Evolutionary conservation across 805 yeast species (phyloP).

Genomic region (Peterozyma toletana): DNA sequence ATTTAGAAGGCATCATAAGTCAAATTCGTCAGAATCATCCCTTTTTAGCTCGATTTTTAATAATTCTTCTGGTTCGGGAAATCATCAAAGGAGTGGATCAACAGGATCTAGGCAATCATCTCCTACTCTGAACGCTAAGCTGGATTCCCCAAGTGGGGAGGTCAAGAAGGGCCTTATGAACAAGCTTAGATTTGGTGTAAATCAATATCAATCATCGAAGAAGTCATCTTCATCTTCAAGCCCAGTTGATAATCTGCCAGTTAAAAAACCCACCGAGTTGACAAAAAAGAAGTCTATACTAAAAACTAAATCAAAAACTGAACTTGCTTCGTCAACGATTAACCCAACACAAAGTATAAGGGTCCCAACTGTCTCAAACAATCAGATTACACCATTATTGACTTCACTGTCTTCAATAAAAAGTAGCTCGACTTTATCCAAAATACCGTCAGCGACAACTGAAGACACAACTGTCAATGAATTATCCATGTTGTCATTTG

Average conservation of each 20-base stretch:
- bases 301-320: neutral
- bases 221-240: neutral
- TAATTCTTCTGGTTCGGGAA: constrained; percentile 19
- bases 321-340: neutral
- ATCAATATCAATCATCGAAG: neutral
- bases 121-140: constrained; percentile 10
- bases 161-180: constrained; percentile 5
- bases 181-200: constrained; percentile 5
- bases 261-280: neutral
- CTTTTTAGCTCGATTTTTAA: constrained; percentile 28
- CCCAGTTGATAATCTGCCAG: neutral
- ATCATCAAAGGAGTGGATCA: constrained; percentile 28
- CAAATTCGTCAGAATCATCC: constrained; percentile 55
- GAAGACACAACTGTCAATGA: neutral
- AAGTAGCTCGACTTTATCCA: too few relatives aligned
- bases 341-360: neutral
- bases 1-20: constrained; percentile 57
- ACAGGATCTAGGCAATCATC: constrained; percentile 28
- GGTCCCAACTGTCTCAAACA: neutral
- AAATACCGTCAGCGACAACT: constrained; percentile 1
- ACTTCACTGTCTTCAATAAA: too few relatives aligned
- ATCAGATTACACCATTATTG: neutral
- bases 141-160: constrained; percentile 5
- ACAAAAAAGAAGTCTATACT: neutral
- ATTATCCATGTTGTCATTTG: constrained; percentile 5